Base-by-base conservation (phyloP, 257 asterid species). In the Euphrasia confusa region DNA sequence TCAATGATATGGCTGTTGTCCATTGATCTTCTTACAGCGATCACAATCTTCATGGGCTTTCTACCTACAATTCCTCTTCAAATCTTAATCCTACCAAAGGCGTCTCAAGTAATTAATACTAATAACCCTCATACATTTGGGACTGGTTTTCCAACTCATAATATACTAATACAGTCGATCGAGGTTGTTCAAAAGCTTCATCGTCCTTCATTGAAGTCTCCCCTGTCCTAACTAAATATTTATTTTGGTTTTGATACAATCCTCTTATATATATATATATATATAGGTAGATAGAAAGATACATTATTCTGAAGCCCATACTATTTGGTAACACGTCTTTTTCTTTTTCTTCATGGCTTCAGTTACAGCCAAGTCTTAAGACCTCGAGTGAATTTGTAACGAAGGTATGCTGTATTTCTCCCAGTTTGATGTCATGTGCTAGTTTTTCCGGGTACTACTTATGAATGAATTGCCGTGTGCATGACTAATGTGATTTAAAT, bases 301-400 rank as follows among this genome's bases (percentile, higher is more conserved):
- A 28, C 32, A 24, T 47, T 37, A 13, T 30, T 40, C 54, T n/a
- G 12, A 18, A n/a, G 26, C 54, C 24, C 54, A 48, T 48, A 48
- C 14, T 42, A 45, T 4, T 4, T 26, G 9, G 12, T 68, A 59
- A 68, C 42, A 39, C 24, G 28, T 18, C 13, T 18, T 59, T 72
- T 60, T 14, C 55, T 49, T 27, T 33, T 37, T 58, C 65, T 33
- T 68, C 24, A n/a, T 56, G 64, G 47, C 24, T 69, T 40, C 69
- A 80, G 86, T 65, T 61, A 57, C 60, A 14, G 56, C 74, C 7
- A 68, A 67, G 63, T 72, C 55, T n/a, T 54, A 64, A 28, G 65
- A 72, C 65, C 48, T 50, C 65, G 61, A 53, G 15, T 47, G 74
- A 65, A 42, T 66, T 33, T 74, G 68, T 63, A 59, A 57, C 15